phyloP scores from a whole-genome alignment of 306 rosid genomes.

The Acacia crassicarpa region DNA sequence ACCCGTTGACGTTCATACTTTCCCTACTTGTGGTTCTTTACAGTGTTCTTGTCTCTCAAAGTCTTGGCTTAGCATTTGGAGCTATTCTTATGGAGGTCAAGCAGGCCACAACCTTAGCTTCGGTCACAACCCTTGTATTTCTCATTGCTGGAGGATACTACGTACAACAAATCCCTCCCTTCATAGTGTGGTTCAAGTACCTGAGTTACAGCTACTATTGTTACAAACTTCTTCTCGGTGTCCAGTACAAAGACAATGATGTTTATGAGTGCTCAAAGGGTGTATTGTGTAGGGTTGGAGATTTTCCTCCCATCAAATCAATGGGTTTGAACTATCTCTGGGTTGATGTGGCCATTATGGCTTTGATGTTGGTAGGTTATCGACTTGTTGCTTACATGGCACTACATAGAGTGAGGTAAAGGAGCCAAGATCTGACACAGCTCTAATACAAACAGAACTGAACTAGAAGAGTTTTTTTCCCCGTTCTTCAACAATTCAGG shows the following conservation, averaged over 20 bases:
- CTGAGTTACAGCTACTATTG: conserved; percentile 95
- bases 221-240: conserved; percentile 92
- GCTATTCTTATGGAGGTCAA: conserved; percentile 94
- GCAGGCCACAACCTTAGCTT: conserved; percentile 92
- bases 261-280: conserved; percentile 79
- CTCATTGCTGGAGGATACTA: conserved; percentile 99
- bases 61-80: conserved; percentile 92
- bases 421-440: conserved; percentile 31
- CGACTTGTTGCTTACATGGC: conserved; percentile 86
- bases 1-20: conserved; percentile 69
- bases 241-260: conserved; percentile 75
- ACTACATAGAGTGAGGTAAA: conserved; percentile 72
- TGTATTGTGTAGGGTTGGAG: conserved; percentile 62
- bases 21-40: conserved; percentile 87
- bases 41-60: conserved; percentile 91
- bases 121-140: conserved; percentile 93
- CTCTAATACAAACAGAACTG: conserved; percentile 31
- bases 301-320: conserved; percentile 73
- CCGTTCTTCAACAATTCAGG: conserved; percentile 47
- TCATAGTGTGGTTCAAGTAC: conserved; percentile 90
- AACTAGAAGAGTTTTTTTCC: conserved; percentile 49
- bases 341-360: conserved; percentile 81
- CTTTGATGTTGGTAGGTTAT: conserved; percentile 84
- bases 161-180: conserved; percentile 85
- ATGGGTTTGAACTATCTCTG: conserved; percentile 79